Evolutionary conservation across 768 basidiomycete genomes (phyloP).

Genomic region (Hypsizygus marmoreus): DNA sequence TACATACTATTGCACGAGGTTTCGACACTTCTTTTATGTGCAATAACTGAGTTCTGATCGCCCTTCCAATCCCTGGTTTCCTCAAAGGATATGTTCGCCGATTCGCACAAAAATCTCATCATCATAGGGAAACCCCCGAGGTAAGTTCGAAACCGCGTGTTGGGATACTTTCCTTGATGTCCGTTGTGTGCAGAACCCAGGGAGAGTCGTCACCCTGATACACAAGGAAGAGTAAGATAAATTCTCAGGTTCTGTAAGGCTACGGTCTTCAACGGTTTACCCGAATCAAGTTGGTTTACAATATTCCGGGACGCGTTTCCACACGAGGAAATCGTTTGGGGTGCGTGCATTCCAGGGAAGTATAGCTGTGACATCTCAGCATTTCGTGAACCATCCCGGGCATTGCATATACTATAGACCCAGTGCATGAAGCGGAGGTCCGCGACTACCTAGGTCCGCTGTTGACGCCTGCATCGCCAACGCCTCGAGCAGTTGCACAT

Average conservation of each 20-base stretch:
- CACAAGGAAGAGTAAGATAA: conserved; percentile 87
- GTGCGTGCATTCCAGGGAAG: conserved; percentile 34
- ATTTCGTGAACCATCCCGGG: conserved; percentile 40
- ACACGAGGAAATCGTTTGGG: conserved; percentile 85
- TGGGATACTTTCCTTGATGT: not conserved
- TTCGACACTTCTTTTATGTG: conserved; percentile 7
- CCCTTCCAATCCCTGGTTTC: conserved; percentile 66
- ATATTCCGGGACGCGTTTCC: conserved; percentile 61
- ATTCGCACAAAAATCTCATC: conserved; percentile 90
- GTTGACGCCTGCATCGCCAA: no score
- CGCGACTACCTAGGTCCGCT: conserved; percentile 77
- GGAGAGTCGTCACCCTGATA: conserved; percentile 87
- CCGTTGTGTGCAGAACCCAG: conserved; percentile 58
- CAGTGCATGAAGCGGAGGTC: conserved; percentile 71
- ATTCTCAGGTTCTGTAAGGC: conserved; percentile 65
- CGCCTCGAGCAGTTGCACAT: no score
- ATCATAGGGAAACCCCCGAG: conserved; percentile 90
- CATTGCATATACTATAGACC: conserved; percentile 86
- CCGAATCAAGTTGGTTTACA: not conserved
- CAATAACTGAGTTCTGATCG: not conserved
- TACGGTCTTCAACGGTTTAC: not conserved
- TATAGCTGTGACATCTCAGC: not conserved
- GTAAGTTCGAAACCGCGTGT: conserved; percentile 32
- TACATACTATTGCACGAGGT: conserved; percentile 75
- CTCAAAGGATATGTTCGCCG: conserved; percentile 89